Conservation (phyloP, 257 asterid genomes). For the Solanum appendiculatum region DNA sequence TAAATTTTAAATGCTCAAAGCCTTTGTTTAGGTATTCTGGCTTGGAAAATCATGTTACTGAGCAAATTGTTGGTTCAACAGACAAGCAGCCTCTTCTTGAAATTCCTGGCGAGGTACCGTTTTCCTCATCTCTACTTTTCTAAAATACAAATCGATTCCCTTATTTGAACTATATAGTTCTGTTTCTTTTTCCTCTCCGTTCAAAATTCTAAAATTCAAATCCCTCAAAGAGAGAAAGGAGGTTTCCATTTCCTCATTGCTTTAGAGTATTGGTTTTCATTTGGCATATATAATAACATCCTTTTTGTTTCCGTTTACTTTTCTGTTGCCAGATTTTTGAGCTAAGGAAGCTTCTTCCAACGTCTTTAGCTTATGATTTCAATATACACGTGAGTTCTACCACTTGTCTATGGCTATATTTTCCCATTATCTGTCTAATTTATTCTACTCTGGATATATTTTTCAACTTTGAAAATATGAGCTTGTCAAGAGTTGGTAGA, state of each 20-base stretch:
- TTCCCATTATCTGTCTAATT: background rate
- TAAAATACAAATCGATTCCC: background rate
- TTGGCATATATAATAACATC: background rate
- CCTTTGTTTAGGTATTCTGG: slow-evolving; percentile 37
- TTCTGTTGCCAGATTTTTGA: slow-evolving; percentile 57
- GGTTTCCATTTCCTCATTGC: background rate
- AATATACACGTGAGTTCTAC: slow-evolving; percentile 66
- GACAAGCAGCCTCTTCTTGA: slow-evolving; percentile 75
- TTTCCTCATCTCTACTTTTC: background rate
- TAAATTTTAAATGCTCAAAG: background rate
- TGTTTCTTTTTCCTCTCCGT: background rate
- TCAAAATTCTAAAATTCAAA: background rate
- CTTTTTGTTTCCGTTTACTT: background rate
- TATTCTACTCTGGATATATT: background rate
- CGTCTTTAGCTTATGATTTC: slow-evolving; percentile 73
- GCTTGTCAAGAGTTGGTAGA: background rate
- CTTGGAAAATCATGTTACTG: slow-evolving; percentile 39
- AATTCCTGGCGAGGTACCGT: slow-evolving; percentile 84
- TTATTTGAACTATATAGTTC: background rate
- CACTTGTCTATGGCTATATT: background rate
- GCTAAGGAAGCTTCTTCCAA: slow-evolving; percentile 91
- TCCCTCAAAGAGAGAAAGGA: background rate
- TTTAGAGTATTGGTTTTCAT: background rate
- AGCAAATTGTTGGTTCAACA: slow-evolving; percentile 60
- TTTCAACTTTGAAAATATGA: background rate